These are phyloP conservation scores for Exophiala alcalophila DNA, from an alignment of 2,329 filamentous ascomycete genomes.

Conservation along the genomic window DNA sequence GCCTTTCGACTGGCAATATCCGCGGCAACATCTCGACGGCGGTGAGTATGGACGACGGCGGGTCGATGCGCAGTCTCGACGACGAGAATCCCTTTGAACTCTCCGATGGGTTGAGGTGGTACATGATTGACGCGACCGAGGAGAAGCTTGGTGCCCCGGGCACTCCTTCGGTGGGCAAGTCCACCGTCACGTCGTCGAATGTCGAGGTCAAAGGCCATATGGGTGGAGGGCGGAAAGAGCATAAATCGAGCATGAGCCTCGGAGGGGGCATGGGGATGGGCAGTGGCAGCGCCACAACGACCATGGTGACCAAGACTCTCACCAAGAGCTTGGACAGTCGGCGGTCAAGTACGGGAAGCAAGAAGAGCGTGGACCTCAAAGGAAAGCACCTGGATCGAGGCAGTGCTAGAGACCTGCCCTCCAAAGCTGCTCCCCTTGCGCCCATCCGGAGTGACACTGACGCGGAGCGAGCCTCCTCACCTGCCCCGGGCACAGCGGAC, in stretches of 20 bases:
- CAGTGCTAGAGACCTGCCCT: slow-evolving; percentile 16
- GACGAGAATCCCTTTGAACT: slow-evolving; percentile 97
- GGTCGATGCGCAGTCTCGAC: slow-evolving; percentile 56
- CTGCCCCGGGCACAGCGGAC: neutral
- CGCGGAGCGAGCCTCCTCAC: slow-evolving; percentile 22
- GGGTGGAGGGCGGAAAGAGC: slow-evolving; percentile 30
- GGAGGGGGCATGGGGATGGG: slow-evolving; percentile 25
- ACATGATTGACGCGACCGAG: slow-evolving; percentile 87
- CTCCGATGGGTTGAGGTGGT: slow-evolving; percentile 93
- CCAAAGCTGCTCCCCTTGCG: slow-evolving; percentile 20
- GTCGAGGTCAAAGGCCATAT: slow-evolving; percentile 75
- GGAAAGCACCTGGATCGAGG: slow-evolving; percentile 16
- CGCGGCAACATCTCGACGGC: slow-evolving; percentile 50
- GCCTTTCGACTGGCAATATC: slow-evolving; percentile 52
- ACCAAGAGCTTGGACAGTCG: slow-evolving; percentile 89
- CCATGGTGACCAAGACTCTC: slow-evolving; percentile 69
- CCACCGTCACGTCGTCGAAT: slow-evolving; percentile 81
- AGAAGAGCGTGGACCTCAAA: slow-evolving; percentile 56
- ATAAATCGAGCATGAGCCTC: slow-evolving; percentile 21
- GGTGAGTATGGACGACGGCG: slow-evolving; percentile 51
- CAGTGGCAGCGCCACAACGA: slow-evolving; percentile 36
- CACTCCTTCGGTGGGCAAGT: slow-evolving; percentile 89
- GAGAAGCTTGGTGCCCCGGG: slow-evolving; percentile 88
- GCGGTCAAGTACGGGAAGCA: slow-evolving; percentile 81
- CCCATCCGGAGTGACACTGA: slow-evolving; percentile 34